Base-by-base conservation (phyloP, 148 eudicot genomes). In the Rhododendron ferrugineum region DNA sequence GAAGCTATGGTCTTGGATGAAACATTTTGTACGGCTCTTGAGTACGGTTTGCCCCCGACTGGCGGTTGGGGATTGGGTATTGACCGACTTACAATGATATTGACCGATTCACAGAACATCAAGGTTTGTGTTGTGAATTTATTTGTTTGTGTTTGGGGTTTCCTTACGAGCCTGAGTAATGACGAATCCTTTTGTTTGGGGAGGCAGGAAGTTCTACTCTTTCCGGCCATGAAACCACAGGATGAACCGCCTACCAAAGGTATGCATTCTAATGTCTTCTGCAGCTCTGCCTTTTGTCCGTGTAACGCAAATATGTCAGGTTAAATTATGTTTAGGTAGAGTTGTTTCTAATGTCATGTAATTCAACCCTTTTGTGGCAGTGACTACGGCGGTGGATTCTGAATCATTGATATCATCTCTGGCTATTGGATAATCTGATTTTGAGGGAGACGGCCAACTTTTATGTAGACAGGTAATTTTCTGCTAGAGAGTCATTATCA, bases 1-100 rank as follows among this genome's bases (percentile, higher is more conserved):
- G 99, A 96, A 91, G 99, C 99, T 32, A 96, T 96, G 99, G 97
- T 94, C 73, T 88, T 95, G 89, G 99, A 96, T 85, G 99, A 96
- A 87, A 92, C 99, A 15, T 96, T 96, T 85, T 92, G 95, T 84
- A 95, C 94, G 26, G 93, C 97, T 77, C 96, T 96, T 3, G 98
- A 96, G 87, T 96, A 95, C 75, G 99, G 99, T 62, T 80, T 96
- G 36, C 98, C 99, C 50, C 99, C 99, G 5, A 96, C 99, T 44
- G 98, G 93, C 83, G 99, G 98, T 9, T 95, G 98, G 98, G 99
- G 99, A 32, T 52, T 96, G 90, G 99, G 99, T 74, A 85, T 96
- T 87, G 99, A 95, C 90, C 89, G 99, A 58, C 91, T 96, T 40
- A 79, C 98, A 16, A 96, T 96, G 99, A 50, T 92, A 91, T 85